phyloP scores from a whole-genome alignment of 345 rosid species.

The Microthlaspi erraticum region DNA sequence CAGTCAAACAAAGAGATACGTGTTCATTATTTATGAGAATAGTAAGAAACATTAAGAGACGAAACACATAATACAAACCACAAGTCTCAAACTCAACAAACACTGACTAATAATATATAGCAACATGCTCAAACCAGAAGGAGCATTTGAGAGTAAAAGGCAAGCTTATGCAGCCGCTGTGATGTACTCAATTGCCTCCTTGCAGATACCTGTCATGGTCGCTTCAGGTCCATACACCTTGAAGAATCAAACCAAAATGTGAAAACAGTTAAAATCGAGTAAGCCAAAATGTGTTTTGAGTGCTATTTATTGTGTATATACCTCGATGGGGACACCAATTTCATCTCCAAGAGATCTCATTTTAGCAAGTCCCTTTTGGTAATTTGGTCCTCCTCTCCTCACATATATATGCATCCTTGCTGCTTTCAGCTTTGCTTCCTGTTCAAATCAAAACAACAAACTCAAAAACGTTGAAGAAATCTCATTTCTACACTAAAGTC shows the following conservation, averaged over 20 bases:
- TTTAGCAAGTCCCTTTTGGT: constrained; percentile 92
- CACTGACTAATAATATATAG: too few relatives aligned
- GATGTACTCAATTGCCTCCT: constrained; percentile 86
- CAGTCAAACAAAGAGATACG: too few relatives aligned
- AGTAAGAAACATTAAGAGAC: too few relatives aligned
- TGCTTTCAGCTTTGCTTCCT: constrained; percentile 49
- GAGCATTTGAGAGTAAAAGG: constrained; percentile 11
- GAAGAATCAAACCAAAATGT: constrained; percentile 21
- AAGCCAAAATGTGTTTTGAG: background rate
- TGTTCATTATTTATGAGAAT: too few relatives aligned
- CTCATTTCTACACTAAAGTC: constrained; percentile 64
- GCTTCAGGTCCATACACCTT: constrained; percentile 95
- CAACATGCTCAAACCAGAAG: background rate
- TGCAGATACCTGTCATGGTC: constrained; percentile 97
- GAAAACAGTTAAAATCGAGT: background rate
- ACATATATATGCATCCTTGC: constrained; percentile 48
- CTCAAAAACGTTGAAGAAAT: constrained; percentile 1
- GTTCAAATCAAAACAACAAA: constrained; percentile 4
- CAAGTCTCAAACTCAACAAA: too few relatives aligned
- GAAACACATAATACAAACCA: too few relatives aligned
- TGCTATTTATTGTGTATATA: constrained; percentile 33
- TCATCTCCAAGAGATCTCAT: constrained; percentile 91
- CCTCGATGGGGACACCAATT: constrained; percentile 93
- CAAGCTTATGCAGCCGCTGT: constrained; percentile 63
- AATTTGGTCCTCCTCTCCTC: constrained; percentile 95